A percentile compares a stretch with the other conserved stretches of the same genome.
phyloP scores from a whole-genome alignment of 129 eudicot genomes.

The Pseudognaphalium luteoalbum region DNA sequence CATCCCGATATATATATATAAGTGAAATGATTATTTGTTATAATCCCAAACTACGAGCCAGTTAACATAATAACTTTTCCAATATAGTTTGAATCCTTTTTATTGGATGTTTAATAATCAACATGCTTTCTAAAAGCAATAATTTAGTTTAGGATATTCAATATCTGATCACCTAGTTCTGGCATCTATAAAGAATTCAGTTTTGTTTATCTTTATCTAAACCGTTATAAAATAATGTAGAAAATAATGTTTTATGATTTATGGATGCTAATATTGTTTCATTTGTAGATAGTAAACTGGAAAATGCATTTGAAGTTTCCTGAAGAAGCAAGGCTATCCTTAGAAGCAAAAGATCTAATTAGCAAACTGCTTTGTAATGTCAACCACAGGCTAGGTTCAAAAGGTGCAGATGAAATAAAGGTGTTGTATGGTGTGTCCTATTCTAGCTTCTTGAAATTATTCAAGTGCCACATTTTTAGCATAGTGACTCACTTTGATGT shows the following conservation, averaged over 20 bases:
- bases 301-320: conserved; percentile 91
- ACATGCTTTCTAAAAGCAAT: no score
- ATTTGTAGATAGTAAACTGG: conserved; percentile 88
- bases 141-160: no score
- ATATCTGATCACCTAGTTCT: no score
- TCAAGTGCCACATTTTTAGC: background rate
- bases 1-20: no score
- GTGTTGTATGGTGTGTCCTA: conserved; percentile 77
- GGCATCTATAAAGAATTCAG: no score
- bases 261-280: conserved; percentile 10
- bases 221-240: background rate
- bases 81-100: background rate
- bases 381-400: conserved; percentile 82
- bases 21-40: no score
- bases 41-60: no score
- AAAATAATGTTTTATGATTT: background rate
- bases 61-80: background rate
- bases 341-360: conserved; percentile 88
- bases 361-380: conserved; percentile 89
- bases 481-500: conserved; percentile 25
- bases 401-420: conserved; percentile 97
- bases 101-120: background rate
- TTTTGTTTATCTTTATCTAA: background rate
- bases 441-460: conserved; percentile 35
- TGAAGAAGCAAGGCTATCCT: conserved; percentile 79